Evolutionary conservation across 495 filamentous ascomycete genomes (phyloP).

Genomic region (Aspergillus diversus): DNA sequence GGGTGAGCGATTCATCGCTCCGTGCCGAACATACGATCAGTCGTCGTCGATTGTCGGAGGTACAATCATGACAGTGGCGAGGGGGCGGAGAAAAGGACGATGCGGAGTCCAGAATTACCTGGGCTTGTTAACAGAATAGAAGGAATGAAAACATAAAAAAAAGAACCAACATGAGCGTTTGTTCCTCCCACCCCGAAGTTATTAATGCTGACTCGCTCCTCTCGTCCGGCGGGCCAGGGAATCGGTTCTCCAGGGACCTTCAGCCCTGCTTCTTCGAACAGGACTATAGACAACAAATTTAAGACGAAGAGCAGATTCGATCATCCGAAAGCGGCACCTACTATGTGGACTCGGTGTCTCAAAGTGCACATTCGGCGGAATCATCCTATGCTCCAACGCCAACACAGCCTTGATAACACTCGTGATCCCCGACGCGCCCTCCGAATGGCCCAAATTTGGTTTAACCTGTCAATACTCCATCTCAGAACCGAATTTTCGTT

Average conservation of each 20-base stretch:
- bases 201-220: constrained; percentile 34
- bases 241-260: constrained; percentile 25
- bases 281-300: too few relatives aligned
- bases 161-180: constrained; percentile 9
- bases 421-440: constrained; percentile 40
- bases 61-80: too few relatives aligned
- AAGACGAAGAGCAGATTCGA: too few relatives aligned
- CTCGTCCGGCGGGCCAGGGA: constrained; percentile 35
- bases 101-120: too few relatives aligned
- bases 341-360: constrained; percentile 33
- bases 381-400: constrained; percentile 34
- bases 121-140: not conserved
- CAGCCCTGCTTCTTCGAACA: constrained; percentile 8
- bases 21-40: too few relatives aligned
- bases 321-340: too few relatives aligned
- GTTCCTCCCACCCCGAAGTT: constrained; percentile 38
- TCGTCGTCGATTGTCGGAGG: too few relatives aligned
- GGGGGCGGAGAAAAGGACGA: too few relatives aligned
- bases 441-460: constrained; percentile 44
- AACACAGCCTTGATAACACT: constrained; percentile 42
- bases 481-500: too few relatives aligned
- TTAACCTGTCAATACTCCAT: constrained; percentile 29
- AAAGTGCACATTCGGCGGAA: constrained; percentile 42
- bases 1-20: too few relatives aligned
- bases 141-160: too few relatives aligned